phyloP scores from a whole-genome alignment of 306 rosid genomes.

The Pyrus pyrifolia region DNA sequence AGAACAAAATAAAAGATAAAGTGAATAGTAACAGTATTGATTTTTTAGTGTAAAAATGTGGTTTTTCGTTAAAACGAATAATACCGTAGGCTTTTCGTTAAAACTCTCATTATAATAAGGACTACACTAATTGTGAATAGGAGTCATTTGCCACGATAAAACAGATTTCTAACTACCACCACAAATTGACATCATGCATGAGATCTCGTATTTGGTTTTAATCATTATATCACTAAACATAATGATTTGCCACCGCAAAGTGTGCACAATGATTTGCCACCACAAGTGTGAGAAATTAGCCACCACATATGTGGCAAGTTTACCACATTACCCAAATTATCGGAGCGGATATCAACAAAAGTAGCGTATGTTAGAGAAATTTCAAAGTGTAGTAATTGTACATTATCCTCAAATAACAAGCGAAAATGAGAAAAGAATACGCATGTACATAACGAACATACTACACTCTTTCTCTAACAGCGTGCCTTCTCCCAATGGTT shows the following conservation, averaged over 20 bases:
- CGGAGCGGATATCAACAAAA: background rate
- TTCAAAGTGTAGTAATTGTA: background rate
- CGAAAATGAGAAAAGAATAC: fast-evolving
- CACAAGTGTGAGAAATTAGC: background rate
- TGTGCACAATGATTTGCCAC: background rate
- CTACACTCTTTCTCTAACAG: too few species aligned
- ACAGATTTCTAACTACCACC: background rate
- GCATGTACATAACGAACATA: too few species aligned
- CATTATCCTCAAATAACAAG: too few species aligned
- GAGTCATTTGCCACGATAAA: background rate
- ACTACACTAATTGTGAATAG: too few species aligned
- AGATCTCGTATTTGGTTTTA: background rate
- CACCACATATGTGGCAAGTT: too few species aligned
- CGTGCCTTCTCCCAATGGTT: too few species aligned
- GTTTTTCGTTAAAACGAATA: too few species aligned
- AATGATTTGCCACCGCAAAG: background rate
- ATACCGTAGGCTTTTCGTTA: too few species aligned
- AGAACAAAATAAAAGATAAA: too few species aligned
- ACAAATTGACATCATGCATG: background rate
- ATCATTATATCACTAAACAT: background rate
- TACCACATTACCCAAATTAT: background rate
- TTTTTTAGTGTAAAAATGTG: too few species aligned
- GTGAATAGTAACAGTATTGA: too few species aligned
- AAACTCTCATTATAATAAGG: too few species aligned
- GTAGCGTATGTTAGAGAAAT: background rate